Evolutionary conservation across 768 basidiomycete genomes (phyloP), one percentile per base, ranked within the genome.

Genomic region (Serendipita indica): DNA sequence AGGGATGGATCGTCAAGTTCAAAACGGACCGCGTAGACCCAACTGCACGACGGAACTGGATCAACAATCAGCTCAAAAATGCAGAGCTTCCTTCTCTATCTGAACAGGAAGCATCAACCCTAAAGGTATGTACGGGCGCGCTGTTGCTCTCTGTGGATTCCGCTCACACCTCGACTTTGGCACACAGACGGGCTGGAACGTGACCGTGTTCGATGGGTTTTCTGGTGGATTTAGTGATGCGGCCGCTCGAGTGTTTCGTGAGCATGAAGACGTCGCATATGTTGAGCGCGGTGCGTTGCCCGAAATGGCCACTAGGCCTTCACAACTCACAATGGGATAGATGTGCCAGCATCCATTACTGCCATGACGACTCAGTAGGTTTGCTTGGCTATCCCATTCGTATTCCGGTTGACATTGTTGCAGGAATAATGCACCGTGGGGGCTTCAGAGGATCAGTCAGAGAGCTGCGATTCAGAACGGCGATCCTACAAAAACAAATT

Each of bases 371-470:
- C n/a, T n/a, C n/a, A n/a, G n/a, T n/a, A n/a, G n/a, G n/a, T n/a
- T n/a, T n/a, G n/a, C n/a, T 7, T 7, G n/a, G 5, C 41, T 43
- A 7, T n/a, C 18, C 18, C 18, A 43, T 18, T n/a, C 41, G 13
- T 7, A 7, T n/a, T 43, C 27, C 27, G 41, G 18, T 25, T 43
- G 1, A 43, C n/a, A 43, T 18, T n/a, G 10, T 54, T 12, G 10
- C 49, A 54, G 49, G 32, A 33, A 46, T 22, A 46, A 60, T 30
- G 43, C 59, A 20, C 46, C 59, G 3, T 60, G 59, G 59, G 59
- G 59, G 3, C 27, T 52, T 3, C 39, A 43, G 27, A 39, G 58
- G 18, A 60, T 49, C 13, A 39, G 35, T n/a, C 46, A 60, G 20
- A 18, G 10, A 10, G 49, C 7, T 54, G 22, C 16, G 22, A 16